Base-by-base conservation (phyloP, 2,329 filamentous ascomycete species). In the Colletotrichum aenigma region DNA sequence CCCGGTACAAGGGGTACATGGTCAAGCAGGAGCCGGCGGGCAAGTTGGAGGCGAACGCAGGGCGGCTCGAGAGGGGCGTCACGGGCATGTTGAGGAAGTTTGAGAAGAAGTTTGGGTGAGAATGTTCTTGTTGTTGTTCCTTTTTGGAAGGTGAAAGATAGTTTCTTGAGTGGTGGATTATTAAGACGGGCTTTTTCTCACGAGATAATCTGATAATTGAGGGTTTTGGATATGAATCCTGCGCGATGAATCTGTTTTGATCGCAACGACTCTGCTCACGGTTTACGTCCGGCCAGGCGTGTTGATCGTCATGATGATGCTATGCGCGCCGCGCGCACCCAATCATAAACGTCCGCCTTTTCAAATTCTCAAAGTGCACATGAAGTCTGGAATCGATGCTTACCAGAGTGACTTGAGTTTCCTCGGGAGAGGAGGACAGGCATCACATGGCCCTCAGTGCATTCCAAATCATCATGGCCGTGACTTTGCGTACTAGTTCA, bases 41-140 rank as follows among this genome's bases (percentile, higher is more conserved):
- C 8, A 91, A 89, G 81, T 83, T 95, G 34, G 93, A 94, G 79
- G 90, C 92, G 82, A 89, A 91, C 76, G 91, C 93, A 0, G 92
- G 91, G 32, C 89, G 91, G 79, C 79, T 95, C 38, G 94, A 96
- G 85, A 92, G 92, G 82, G 92, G 93, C 2, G 90, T 95, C 6
- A 90, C 91, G 32, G 91, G 92, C 8, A 93, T 95, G 87, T 84
- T 96, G 78, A 95, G 93, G 89, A 95, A 93, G 85, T 89, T 96
- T 83, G 94, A 96, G 86, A 95, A 94, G 91, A 94, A 92, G 82
- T 93, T 93, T 84, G 89, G 88, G 0, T 92, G 79, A 83, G 16
- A 5, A 32, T 38, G 66, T 28, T 34, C 15, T 56, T 56, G 4
- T 24, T 43, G 38, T 43, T 48, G 9, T 43, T 43, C 18, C 38